Base-by-base conservation (phyloP, 108 stramenopile species). In the Nitzschia inconspicua region DNA sequence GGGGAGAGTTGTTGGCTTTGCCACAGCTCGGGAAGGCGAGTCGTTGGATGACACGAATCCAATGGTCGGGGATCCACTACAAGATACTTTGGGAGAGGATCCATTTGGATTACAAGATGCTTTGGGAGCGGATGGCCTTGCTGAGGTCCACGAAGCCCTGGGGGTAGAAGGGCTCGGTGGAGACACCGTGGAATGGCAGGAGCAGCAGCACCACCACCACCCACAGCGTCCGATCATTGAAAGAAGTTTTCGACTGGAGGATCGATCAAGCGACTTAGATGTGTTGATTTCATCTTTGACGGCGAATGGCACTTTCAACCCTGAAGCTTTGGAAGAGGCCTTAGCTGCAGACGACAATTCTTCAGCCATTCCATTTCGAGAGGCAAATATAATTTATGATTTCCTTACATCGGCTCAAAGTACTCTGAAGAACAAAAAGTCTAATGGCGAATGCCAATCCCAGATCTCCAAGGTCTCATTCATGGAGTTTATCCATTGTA, bases 211-310 rank as follows among this genome's bases (percentile, higher is more conserved):
- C 27, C 5, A 51, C 11, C 26, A 18, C 16, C 5, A 48, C 20
- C 18, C 23, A 23, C 19, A 18, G 24, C 20, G 47, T 14, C 37
- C 11, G 0, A 14, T 14, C 14, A 14, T 39, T 14, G 11, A 11
- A n/a, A n/a, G n/a, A n/a, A n/a, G n/a, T n/a, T 2, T 51, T 11
- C 27, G 50, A 27, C 50, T 51, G n/a, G 50, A 51, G 25, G 28
- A 30, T 19, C 29, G 27, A 27, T 14, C 4, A 4, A 30, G 32
- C 6, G 26, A 51, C 28, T 5, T 51, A 6, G 27, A 30, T 27
- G 28, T 18, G 1, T 2, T 51, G 5, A 0, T 51, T 6, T 27
- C 23, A 51, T 13, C 23, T 18, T 27, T 51, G 50, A 30, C 27
- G 9, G 3, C 11, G 13, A 30, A 51, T 5, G 50, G 50, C 13